Evolutionary conservation across 345 rosid genomes (phyloP).

Genomic region (Boechera retrofracta): DNA sequence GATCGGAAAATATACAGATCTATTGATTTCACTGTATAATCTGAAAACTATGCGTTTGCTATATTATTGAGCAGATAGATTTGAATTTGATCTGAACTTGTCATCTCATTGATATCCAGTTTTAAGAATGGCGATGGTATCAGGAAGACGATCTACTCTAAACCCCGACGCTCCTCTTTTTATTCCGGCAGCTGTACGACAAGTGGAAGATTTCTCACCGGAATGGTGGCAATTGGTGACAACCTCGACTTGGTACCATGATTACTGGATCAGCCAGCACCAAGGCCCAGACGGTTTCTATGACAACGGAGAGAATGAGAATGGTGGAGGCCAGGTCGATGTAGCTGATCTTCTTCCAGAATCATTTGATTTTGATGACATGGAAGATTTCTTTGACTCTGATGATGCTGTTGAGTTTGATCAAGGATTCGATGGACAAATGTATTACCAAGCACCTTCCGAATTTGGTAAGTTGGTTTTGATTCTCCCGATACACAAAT

Average conservation of each 20-base stretch:
- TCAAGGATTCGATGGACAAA: constrained; percentile 36
- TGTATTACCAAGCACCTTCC: constrained; percentile 37
- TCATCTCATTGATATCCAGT: background rate
- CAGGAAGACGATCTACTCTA: constrained; percentile 73
- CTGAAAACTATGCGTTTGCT: background rate
- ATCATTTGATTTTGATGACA: constrained; percentile 63
- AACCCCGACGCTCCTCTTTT: constrained; percentile 89
- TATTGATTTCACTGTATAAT: background rate
- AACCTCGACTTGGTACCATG: constrained; percentile 75
- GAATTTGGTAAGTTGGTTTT: constrained; percentile 33
- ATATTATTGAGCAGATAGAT: background rate
- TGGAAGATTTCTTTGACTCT: constrained; percentile 51
- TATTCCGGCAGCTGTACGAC: constrained; percentile 79
- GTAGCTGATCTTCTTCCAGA: constrained; percentile 68
- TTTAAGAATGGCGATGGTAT: constrained; percentile 72
- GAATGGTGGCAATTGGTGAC: constrained; percentile 95
- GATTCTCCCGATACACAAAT: background rate
- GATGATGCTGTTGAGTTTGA: constrained; percentile 52
- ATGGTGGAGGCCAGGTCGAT: constrained; percentile 36
- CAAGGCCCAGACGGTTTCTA: constrained; percentile 64
- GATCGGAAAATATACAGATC: constrained; percentile 11
- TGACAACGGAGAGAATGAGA: constrained; percentile 51
- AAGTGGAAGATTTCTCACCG: constrained; percentile 92
- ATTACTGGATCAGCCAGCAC: constrained; percentile 84
- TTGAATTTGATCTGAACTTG: background rate